Base-by-base conservation (phyloP, 2,329 filamentous ascomycete species). In the Verticillium longisporum region DNA sequence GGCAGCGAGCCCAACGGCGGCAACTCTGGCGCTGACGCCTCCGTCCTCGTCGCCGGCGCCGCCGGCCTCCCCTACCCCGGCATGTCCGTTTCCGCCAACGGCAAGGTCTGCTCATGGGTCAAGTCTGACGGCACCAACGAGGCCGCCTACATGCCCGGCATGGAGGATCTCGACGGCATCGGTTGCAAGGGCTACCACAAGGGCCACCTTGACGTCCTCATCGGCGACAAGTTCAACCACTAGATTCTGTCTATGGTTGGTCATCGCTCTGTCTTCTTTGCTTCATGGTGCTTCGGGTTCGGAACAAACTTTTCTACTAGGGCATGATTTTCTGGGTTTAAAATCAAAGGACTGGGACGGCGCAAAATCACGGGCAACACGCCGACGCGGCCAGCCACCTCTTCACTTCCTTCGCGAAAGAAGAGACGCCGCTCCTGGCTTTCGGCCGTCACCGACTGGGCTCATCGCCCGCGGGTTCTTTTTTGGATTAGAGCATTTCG, bases 21-120 rank as follows among this genome's bases (percentile, higher is more conserved):
- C 60, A 81, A 77, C 77, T 81, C 78, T 3, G 81, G 81, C 50
- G 78, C 77, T 61, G 81, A 84, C 61, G 80, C 77, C 64, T 83
- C 80, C 4, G 76, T 75, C 62, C 75, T 84, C 10, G 78, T 81
- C 53, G 72, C 80, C 34, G 72, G 75, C 66, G 63, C 67, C 33
- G 63, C 66, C 59, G 62, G 64, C 61, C 65, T 72, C 14, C 4
- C 61, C 18, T 73, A 76, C 58, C 72, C 61, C 62, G 73, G 71
- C 65, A 70, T 79, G 63, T 68, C 67, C 33, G 74, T 81, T 65
- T 74, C 72, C 63, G 74, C 72, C 61, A 68, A 68, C 64, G 70
- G 72, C 60, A 69, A 74, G 64, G 72, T 71, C 64, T 82, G 79
- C 74, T 78, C 77, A 38, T 73, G 66, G 70, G 70, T 78, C 70